A percentile compares a stretch with the other conserved stretches of the same genome.
Conservation (phyloP, 2,329 filamentous ascomycete species). For the Aspergillus sp. region DNA sequence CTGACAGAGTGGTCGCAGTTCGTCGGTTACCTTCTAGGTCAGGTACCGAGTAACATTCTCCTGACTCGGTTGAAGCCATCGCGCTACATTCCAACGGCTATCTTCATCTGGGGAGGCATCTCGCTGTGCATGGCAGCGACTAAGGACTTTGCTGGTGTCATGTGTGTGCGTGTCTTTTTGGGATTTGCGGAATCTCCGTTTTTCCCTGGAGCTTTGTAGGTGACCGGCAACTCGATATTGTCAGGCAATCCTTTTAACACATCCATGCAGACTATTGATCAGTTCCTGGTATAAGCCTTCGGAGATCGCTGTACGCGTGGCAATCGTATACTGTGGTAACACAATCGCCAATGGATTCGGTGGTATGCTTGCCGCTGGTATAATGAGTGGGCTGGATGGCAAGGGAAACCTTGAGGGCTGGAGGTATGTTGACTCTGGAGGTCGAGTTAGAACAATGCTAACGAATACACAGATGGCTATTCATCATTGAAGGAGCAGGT, state of each 20-base stretch:
- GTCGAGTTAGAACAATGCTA: too few relatives aligned
- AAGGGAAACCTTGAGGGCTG: constrained; percentile 41
- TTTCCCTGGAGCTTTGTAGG: constrained; percentile 47
- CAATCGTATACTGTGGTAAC: constrained; percentile 46
- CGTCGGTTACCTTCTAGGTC: constrained; percentile 50
- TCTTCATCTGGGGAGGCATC: constrained; percentile 20
- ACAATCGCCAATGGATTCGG: constrained; percentile 41
- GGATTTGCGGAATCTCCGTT: constrained; percentile 60
- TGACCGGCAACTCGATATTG: neutral
- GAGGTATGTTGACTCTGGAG: constrained; percentile 15
- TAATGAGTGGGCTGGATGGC: constrained; percentile 36
- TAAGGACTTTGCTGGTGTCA: constrained; percentile 14
- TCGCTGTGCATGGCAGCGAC: constrained; percentile 41
- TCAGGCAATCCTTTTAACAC: neutral
- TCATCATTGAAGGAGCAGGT: constrained; percentile 41
- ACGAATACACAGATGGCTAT: constrained; percentile 25
- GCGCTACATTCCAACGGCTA: constrained; percentile 39
- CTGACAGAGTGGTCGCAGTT: constrained; percentile 1
- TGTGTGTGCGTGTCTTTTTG: constrained; percentile 29
- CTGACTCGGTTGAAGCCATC: constrained; percentile 29
- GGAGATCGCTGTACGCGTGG: constrained; percentile 51
- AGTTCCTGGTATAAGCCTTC: constrained; percentile 65
- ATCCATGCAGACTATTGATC: constrained; percentile 17
- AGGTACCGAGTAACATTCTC: constrained; percentile 44
- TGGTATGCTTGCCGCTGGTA: constrained; percentile 34